A percentile compares a stretch with the other conserved stretches of the same genome.
phyloP scores from a whole-genome alignment of 2,329 filamentous ascomycete species.

The Exophiala aquamarina region DNA sequence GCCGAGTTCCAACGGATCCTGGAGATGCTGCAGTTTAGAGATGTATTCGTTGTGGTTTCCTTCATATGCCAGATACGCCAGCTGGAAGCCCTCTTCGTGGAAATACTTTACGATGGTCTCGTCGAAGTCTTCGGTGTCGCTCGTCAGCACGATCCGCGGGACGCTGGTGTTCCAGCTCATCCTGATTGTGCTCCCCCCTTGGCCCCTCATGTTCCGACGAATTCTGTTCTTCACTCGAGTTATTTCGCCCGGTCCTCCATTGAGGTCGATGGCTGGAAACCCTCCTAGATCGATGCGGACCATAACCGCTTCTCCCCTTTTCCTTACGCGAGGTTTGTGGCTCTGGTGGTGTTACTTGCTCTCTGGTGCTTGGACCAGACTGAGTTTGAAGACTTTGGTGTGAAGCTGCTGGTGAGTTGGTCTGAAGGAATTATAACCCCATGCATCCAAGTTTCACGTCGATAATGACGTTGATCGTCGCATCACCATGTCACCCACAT shows the following conservation, averaged over 20 bases:
- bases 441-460: too few relatives aligned
- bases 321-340: too few relatives aligned
- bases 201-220: conserved; percentile 11
- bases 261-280: conserved; percentile 23
- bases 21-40: conserved; percentile 51
- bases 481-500: too few relatives aligned
- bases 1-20: conserved; percentile 55
- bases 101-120: conserved; percentile 53
- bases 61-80: conserved; percentile 57
- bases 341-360: too few relatives aligned
- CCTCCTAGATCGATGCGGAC: conserved; percentile 22
- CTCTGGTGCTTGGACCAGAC: too few relatives aligned
- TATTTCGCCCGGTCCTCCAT: conserved; percentile 7
- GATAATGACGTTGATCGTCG: too few relatives aligned
- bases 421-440: too few relatives aligned
- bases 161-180: conserved; percentile 20
- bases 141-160: conserved; percentile 26
- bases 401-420: too few relatives aligned
- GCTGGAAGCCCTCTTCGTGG: conserved; percentile 61
- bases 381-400: too few relatives aligned
- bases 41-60: conserved; percentile 52
- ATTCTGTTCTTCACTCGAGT: conserved; percentile 11
- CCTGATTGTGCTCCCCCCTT: conserved; percentile 9
- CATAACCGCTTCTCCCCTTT: too few relatives aligned
- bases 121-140: conserved; percentile 49